Base-by-base conservation (phyloP, 306 rosid genomes). In the Lablab purpureus region DNA sequence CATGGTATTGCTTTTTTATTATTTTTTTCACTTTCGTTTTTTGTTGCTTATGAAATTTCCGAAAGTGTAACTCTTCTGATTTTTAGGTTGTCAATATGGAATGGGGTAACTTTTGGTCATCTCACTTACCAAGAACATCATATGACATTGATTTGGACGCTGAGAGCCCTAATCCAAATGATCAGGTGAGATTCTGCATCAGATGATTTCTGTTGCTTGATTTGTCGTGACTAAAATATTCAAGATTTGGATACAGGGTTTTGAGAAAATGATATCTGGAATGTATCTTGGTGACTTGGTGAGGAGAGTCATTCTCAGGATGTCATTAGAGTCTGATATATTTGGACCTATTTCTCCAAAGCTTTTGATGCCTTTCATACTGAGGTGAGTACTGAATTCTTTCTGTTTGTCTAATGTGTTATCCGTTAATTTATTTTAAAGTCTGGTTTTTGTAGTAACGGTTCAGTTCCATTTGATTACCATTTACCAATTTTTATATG, bases 91-190 rank as follows among this genome's bases (percentile, higher is more conserved):
- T 94, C 84, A 92, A 94, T 78, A 94, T 90, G 97, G 98, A 94
- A 84, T 94, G 98, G 98, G 98, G 98, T 41, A 92, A 87, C 80
- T 94, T 94, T 81, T 94, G 96, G 97, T 85, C 98, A 40, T 84
- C 97, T 80, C 97, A 94, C 86, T 88, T 92, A 63, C 98, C 98
- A 45, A 94, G 97, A 90, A 92, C 98, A 65, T 43, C 79, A 3
- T 92, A 90, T 74, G 98, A 94, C 81, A 82, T 85, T 23, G 94
- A 88, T 59, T 86, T 94, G 83, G 98, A 94, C 80, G 93, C 90
- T 1, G 93, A 88, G 71, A 94, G 98, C 85, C 97, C 97, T 19
- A 94, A 94, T 88, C 97, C 93, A 28, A 94, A 87, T 67, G 96
- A 94, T 70, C 98, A 94, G 90, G 98, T 94, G 45, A 77, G 83